Evolutionary conservation across 179 eudicot species (phyloP), one percentile per base, ranked within the genome.

Genomic region (Sideroxylon spinosum): DNA sequence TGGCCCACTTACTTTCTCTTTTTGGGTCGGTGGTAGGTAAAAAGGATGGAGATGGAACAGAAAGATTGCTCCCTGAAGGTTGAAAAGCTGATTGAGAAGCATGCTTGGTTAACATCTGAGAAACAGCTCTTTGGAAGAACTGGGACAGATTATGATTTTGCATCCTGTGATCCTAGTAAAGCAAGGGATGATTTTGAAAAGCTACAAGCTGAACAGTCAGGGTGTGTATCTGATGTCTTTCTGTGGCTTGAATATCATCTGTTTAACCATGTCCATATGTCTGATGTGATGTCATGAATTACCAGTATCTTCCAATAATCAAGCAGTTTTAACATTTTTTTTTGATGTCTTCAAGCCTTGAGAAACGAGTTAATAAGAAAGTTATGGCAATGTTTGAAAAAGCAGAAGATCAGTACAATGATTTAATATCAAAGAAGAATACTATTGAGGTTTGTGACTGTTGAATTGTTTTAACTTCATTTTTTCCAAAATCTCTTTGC

Each of bases 311-410:
- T 44, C 55, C 28, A n/a, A 19, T 23, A 61, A 61, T 13, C 32
- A 32, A 11, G 67, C 1, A 49, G 56, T 74, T 48, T 70, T 68
- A 10, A 53, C 32, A 53, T 76, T 46, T 63, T 75, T 74, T 49
- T 73, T 49, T 85, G 28, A 19, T 79, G 80, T 77, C 44, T 73
- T 74, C 16, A 74, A 95, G 99, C 84, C 93, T 96, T 76, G 99
- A 96, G 89, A 96, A 96, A 84, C 81, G 98, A 85, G 98, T 96
- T 63, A 96, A 96, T 88, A 96, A 96, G 84, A 94, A 92, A 86
- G 98, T 94, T 29, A 94, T 91, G 86, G 90, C 98, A 48, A 94
- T 96, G 99, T 94, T 96, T 86, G 98, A 96, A 90, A 96, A 92
- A 85, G 95, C 98, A 20, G 99, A 96, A 84, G 97, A 96, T 75